phyloP scores from a whole-genome alignment of 2,329 filamentous ascomycete genomes.

The Lizonia empirigonia region DNA sequence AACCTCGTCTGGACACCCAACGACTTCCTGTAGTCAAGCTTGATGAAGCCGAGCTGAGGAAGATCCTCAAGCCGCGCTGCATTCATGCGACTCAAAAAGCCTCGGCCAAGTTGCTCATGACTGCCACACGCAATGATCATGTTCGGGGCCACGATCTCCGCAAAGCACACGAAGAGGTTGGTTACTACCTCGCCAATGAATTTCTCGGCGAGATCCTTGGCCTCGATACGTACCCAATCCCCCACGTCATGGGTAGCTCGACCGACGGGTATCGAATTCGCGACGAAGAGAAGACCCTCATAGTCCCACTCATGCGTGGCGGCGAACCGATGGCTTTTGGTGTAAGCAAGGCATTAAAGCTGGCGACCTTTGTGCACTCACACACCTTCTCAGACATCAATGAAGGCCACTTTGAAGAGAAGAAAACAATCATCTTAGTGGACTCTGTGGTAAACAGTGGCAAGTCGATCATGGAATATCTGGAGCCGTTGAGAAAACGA shows the following conservation, averaged over 20 bases:
- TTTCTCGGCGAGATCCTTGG: conserved; percentile 57
- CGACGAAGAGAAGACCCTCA: conserved; percentile 57
- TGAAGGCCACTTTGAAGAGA: conserved; percentile 48
- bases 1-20: conserved; percentile 51
- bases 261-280: conserved; percentile 55
- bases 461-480: conserved; percentile 56
- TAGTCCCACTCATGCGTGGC: conserved; percentile 67
- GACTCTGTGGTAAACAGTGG: conserved; percentile 68
- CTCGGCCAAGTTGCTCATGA: conserved; percentile 60
- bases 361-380: conserved; percentile 60
- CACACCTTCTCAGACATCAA: conserved; percentile 51
- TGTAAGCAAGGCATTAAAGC: conserved; percentile 59
- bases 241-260: conserved; percentile 58
- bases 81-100: conserved; percentile 55
- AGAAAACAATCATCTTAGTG: conserved; percentile 58
- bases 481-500: conserved; percentile 53
- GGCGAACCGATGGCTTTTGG: conserved; percentile 67
- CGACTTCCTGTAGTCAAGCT: no score
- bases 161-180: conserved; percentile 56
- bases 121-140: conserved; percentile 58
- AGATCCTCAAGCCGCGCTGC: conserved; percentile 25
- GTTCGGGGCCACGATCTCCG: conserved; percentile 55
- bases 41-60: no score
- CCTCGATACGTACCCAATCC: conserved; percentile 55
- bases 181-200: conserved; percentile 60